Percentiles rank a stretch among this genome's conserved stretches.
phyloP scores from a whole-genome alignment of 805 yeast species.

The Saccharomycopsis javanensis region DNA sequence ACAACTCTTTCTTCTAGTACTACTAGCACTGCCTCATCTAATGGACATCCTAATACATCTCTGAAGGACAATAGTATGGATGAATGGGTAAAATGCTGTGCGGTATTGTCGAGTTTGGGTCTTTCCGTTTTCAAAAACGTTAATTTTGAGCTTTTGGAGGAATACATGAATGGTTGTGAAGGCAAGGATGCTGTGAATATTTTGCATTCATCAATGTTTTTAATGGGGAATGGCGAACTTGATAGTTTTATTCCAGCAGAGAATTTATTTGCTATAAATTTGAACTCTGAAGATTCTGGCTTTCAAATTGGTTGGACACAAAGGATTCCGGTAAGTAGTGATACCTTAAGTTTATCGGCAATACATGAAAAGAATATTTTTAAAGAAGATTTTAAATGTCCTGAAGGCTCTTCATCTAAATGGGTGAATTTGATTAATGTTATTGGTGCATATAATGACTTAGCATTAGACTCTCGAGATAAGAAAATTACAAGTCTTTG shows the following conservation, averaged over 20 bases:
- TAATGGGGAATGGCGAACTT: constrained; percentile 11
- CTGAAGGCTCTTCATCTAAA: background rate
- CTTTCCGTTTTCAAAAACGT: constrained; percentile 36
- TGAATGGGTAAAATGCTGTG: constrained; percentile 37
- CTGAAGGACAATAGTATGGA: constrained; percentile 15
- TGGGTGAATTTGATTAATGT: background rate
- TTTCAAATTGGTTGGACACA: background rate
- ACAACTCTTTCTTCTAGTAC: constrained; percentile 1
- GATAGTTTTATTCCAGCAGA: constrained; percentile 14
- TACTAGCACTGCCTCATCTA: background rate
- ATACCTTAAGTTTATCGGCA: background rate
- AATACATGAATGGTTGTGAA: background rate
- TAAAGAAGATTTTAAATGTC: background rate
- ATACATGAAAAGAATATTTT: background rate
- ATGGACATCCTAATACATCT: background rate
- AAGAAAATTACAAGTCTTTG: background rate
- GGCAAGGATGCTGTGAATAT: constrained; percentile 3
- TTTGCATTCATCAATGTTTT: constrained; percentile 15
- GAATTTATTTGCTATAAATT: constrained; percentile 13
- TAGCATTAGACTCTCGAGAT: background rate
- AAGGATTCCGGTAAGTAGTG: background rate
- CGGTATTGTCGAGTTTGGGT: constrained; percentile 42
- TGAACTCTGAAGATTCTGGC: background rate
- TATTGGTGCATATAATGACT: background rate
- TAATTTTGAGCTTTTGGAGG: constrained; percentile 21